Evolutionary conservation across 1,284 basidiomycete genomes (phyloP), one percentile per base, ranked within the genome.

Genomic region (Cutaneotrichosporon sp.): DNA sequence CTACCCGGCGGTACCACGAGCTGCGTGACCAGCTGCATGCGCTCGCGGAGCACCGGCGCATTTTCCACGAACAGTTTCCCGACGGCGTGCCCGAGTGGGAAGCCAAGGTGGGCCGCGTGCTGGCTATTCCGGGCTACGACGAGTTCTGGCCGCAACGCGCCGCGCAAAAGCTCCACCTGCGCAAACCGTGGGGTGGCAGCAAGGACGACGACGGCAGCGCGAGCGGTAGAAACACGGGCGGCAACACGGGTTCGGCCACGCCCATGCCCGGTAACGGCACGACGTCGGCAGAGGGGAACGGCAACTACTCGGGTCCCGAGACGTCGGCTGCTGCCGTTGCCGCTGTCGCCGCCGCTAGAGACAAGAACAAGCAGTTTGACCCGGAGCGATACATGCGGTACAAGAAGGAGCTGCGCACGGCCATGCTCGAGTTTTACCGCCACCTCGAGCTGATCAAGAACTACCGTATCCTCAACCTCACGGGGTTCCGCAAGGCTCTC

Each of bases 401-500:
- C 33, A 90, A 87, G 75, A 85, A 84, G 71, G 84, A 84, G 64
- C 77, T 97, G 52, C 86, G 87, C 68, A 84, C 82, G 46, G 92
- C 91, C 1, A 81, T 90, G 2, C 63, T 86, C 51, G 92, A 96
- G 67, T 88, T 88, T 70, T 93, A 96, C 75, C 83, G 86, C 81
- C 86, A 70, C 38, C 55, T 68, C 18, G 90, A 96, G 69, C 76
- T 86, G 41, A 77, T 97, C 53, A 88, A 90, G 61, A 91, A 92
- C 67, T 93, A 90, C 72, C 80, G 88, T 35, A 84, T 87, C 43
- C 75, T 97, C 47, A 97, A 97, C 70, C 72, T 92, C 9, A 88
- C 88, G 2, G 93, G 91, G 0, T 92, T 97, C 70, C 80, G 88
- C 20, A 97, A 97, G 61, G 87, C 86, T 0, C 70, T 96, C 58